A percentile compares a stretch with the other conserved stretches of the same genome.
Evolutionary conservation across 192 early-diverging fungal genomes (phyloP).

Genomic region (Anaeromyces robustus): DNA sequence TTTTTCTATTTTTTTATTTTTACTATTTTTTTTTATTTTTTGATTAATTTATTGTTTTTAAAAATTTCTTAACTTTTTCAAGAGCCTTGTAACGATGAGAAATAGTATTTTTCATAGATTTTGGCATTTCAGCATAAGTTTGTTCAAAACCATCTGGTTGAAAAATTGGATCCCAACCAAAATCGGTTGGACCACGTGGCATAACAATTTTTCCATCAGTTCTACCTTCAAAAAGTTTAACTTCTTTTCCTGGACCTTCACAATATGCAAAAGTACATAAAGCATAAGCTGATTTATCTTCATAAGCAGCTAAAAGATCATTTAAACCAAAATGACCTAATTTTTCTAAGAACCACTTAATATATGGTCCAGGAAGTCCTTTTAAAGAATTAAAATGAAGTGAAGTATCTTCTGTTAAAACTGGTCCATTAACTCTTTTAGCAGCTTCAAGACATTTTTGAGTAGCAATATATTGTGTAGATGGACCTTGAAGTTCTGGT

Average conservation of each 20-base stretch:
- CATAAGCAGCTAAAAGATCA: constrained; percentile 71
- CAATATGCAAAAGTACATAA: constrained; percentile 85
- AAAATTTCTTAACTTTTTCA: constrained; percentile 40
- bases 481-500: constrained; percentile 78
- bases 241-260: constrained; percentile 46
- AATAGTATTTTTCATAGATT: constrained; percentile 70
- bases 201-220: constrained; percentile 70
- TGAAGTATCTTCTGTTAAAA: constrained; percentile 85
- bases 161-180: constrained; percentile 97
- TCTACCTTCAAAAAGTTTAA: constrained; percentile 70
- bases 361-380: constrained; percentile 83
- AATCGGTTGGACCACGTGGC: constrained; percentile 60
- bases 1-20: neutral
- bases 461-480: constrained; percentile 51
- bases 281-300: constrained; percentile 75
- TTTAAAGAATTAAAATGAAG: constrained; percentile 90
- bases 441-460: constrained; percentile 72
- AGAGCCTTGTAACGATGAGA: constrained; percentile 73
- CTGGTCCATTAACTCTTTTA: constrained; percentile 45
- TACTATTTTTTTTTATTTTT: neutral
- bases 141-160: constrained; percentile 56
- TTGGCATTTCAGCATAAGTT: constrained; percentile 80
- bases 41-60: neutral
- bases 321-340: constrained; percentile 68
- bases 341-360: constrained; percentile 87